These are phyloP conservation scores for Neofusicoccum ribis DNA, from an alignment of 2,329 filamentous ascomycete genomes.

Conservation along the genomic window DNA sequence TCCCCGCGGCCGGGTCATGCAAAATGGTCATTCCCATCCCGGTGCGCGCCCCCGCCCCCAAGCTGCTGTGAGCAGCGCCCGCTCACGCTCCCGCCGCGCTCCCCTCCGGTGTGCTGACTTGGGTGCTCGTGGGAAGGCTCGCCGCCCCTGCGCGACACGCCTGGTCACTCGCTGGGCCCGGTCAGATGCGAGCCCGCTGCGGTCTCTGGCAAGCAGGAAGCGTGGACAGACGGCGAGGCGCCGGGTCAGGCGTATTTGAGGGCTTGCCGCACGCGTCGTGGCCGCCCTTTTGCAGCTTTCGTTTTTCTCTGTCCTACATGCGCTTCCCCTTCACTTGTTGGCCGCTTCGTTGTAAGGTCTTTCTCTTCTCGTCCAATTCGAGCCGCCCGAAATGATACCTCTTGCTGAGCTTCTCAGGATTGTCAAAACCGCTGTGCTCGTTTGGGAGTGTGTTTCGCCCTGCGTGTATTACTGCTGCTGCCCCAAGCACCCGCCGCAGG, in stretches of 20 bases:
- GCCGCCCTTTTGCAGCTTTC: not conserved
- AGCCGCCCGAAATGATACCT: conserved; percentile 8
- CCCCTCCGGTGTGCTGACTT: conserved; percentile 1
- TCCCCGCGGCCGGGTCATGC: not conserved
- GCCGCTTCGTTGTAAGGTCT: conserved; percentile 10
- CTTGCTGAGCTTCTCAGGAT: conserved; percentile 16
- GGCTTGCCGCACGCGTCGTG: not conserved
- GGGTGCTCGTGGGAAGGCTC: not conserved
- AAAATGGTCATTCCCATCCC: conserved; percentile 16
- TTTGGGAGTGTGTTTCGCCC: conserved; percentile 15
- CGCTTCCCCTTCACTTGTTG: not conserved
- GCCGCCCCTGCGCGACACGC: not conserved
- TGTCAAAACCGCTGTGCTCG: conserved; percentile 13
- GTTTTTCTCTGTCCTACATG: not conserved
- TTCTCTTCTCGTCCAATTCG: conserved; percentile 1
- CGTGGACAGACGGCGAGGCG: not conserved
- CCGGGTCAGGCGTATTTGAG: not conserved
- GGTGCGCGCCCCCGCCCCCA: conserved; percentile 1
- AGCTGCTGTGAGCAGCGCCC: conserved; percentile 2
- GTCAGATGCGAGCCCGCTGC: conserved; percentile 14
- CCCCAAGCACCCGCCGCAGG: not conserved
- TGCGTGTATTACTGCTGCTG: conserved; percentile 13
- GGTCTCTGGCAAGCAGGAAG: not conserved
- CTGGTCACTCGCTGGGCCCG: not conserved
- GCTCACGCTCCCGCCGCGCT: not conserved